A percentile compares a stretch with the other conserved stretches of the same genome.
Evolutionary conservation across 257 asterid species (phyloP).

Genomic region (Solanum etuberosum): DNA sequence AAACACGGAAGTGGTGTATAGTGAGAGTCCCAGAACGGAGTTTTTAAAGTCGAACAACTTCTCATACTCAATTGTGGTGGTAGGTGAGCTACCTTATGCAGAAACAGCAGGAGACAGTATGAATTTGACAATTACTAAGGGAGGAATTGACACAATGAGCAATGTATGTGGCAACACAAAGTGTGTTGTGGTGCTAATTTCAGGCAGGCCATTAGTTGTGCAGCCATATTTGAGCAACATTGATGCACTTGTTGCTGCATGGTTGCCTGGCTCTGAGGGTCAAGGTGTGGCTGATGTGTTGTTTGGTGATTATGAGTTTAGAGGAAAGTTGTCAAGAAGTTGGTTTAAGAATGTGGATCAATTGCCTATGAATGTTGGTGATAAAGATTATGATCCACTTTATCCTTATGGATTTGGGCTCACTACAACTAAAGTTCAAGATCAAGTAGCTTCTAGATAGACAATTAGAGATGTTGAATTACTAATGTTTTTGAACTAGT

Average conservation of each 20-base stretch:
- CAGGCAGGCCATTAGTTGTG: slow-evolving; percentile 44
- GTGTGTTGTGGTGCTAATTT: slow-evolving; percentile 44
- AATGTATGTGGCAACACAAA: slow-evolving; percentile 30
- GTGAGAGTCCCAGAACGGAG: slow-evolving; percentile 7
- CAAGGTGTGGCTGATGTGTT: slow-evolving; percentile 51
- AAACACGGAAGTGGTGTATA: slow-evolving; percentile 20
- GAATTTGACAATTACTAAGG: slow-evolving; percentile 28
- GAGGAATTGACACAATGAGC: slow-evolving; percentile 17
- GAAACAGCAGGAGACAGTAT: slow-evolving; percentile 32
- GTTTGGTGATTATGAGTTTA: slow-evolving; percentile 47
- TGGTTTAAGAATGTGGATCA: slow-evolving; percentile 58
- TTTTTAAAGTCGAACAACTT: slow-evolving; percentile 23
- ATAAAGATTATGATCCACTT: slow-evolving; percentile 45
- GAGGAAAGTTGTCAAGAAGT: slow-evolving; percentile 39
- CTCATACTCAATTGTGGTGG: slow-evolving; percentile 36
- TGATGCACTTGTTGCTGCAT: slow-evolving; percentile 56
- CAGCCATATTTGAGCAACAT: slow-evolving; percentile 26
- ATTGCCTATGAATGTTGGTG: slow-evolving; percentile 51
- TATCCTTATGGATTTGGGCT: slow-evolving; percentile 53
- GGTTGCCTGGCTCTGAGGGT: slow-evolving; percentile 70
- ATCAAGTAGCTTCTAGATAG: background rate
- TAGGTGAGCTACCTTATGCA: slow-evolving; percentile 47
- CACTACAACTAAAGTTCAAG: slow-evolving; percentile 6
- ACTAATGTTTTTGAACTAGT: background rate
- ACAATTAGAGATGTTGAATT: background rate